A percentile compares a stretch with the other conserved stretches of the same genome.
These are phyloP conservation scores for Cordyceps tenuipes DNA, from an alignment of 2,329 filamentous ascomycete genomes.

Conservation along the genomic window DNA sequence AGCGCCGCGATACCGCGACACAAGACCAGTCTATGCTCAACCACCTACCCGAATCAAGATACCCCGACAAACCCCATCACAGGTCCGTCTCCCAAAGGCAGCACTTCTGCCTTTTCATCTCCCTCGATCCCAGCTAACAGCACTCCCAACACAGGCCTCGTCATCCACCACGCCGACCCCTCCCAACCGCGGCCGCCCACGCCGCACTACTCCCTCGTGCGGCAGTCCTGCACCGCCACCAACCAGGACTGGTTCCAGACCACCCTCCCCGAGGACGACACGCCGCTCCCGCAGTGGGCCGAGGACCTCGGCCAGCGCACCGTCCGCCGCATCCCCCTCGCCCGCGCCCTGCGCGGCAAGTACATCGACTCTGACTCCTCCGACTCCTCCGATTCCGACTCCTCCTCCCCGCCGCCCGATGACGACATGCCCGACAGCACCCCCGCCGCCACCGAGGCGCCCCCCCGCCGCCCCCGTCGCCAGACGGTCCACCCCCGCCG, in stretches of 20 bases:
- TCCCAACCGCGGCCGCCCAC: slow-evolving; percentile 19
- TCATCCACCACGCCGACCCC: slow-evolving; percentile 31
- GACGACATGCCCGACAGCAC: slow-evolving; percentile 15
- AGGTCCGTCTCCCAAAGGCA: slow-evolving; percentile 22
- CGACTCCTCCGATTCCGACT: slow-evolving; percentile 21
- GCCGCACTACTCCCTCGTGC: slow-evolving; percentile 44
- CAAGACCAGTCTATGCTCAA: slow-evolving; percentile 35
- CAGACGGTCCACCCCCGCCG: slow-evolving; percentile 36
- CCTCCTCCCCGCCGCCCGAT: neutral
- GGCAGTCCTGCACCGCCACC: slow-evolving; percentile 42
- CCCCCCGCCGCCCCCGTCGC: slow-evolving; percentile 22
- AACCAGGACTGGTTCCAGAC: slow-evolving; percentile 47
- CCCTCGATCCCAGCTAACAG: neutral
- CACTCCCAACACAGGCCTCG: slow-evolving; percentile 25
- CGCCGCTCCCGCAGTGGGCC: slow-evolving; percentile 36
- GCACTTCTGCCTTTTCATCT: neutral
- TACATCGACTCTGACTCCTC: slow-evolving; percentile 25
- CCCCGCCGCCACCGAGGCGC: slow-evolving; percentile 17
- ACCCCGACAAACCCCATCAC: slow-evolving; percentile 38
- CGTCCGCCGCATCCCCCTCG: slow-evolving; percentile 35
- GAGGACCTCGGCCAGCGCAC: slow-evolving; percentile 36
- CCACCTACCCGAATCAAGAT: slow-evolving; percentile 32
- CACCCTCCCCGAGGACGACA: slow-evolving; percentile 28
- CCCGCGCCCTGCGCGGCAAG: slow-evolving; percentile 33
- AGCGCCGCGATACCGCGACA: slow-evolving; percentile 26